A percentile compares a stretch with the other conserved stretches of the same genome.
Conservation (phyloP, 352 stramenopile genomes). For the Paralagenidium karlingii region DNA sequence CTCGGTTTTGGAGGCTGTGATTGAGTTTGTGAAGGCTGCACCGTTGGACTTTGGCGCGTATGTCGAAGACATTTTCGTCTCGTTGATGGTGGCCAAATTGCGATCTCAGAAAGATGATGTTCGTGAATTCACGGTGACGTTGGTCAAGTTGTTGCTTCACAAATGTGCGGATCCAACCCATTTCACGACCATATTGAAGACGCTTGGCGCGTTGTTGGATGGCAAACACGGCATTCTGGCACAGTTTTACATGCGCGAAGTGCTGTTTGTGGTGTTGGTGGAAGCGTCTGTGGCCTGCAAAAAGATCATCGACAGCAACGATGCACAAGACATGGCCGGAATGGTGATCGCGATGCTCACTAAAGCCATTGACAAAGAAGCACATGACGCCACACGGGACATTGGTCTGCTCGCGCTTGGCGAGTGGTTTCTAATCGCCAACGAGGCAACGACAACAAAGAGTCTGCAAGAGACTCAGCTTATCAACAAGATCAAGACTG, state of each 20-base stretch:
- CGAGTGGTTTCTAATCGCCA: too few relatives aligned
- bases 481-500: constrained; percentile 29
- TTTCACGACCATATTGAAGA: constrained; percentile 15
- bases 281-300: constrained; percentile 28
- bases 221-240: constrained; percentile 74
- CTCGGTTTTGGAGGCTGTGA: constrained; percentile 45
- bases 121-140: constrained; percentile 25
- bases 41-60: constrained; percentile 59
- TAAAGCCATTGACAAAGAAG: constrained; percentile 71
- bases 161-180: constrained; percentile 37
- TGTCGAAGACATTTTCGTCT: constrained; percentile 44
- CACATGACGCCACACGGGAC: constrained; percentile 68
- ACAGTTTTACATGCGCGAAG: constrained; percentile 82
- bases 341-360: constrained; percentile 36
- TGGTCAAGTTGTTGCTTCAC: constrained; percentile 30
- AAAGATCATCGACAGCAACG: constrained; percentile 5
- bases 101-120: constrained; percentile 76
- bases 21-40: constrained; percentile 26
- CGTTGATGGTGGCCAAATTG: constrained; percentile 59
- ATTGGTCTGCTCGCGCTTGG: constrained; percentile 55
- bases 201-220: constrained; percentile 44
- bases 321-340: constrained; percentile 26
- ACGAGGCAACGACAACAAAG: too few relatives aligned
- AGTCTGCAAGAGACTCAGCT: too few relatives aligned
- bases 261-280: constrained; percentile 45